Evolutionary conservation across 179 eudicot species (phyloP).

Genomic region (Beta corolliflora): DNA sequence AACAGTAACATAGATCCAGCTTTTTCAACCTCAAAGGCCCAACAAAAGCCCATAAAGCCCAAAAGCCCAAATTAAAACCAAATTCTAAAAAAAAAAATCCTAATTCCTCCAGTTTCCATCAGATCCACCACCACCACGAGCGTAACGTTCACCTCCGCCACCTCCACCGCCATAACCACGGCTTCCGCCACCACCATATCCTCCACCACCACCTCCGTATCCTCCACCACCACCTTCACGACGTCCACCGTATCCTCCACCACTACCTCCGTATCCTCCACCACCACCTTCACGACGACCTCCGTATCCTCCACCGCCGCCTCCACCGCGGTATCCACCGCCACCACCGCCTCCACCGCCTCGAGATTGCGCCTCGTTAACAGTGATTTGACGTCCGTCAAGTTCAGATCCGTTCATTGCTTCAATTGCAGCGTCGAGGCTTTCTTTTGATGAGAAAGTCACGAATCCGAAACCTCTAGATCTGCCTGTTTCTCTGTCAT

Average conservation of each 20-base stretch:
- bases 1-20: slow-evolving; percentile 7
- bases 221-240: slow-evolving; percentile 41
- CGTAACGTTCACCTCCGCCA: slow-evolving; percentile 31
- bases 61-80: not conserved
- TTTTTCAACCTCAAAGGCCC: not conserved
- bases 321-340: slow-evolving; percentile 36
- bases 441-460: slow-evolving; percentile 57
- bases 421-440: slow-evolving; percentile 68
- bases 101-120: slow-evolving; percentile 69
- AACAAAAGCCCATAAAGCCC: not conserved
- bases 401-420: slow-evolving; percentile 74
- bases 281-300: slow-evolving; percentile 39
- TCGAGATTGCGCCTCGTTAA: slow-evolving; percentile 91
- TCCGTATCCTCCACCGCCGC: slow-evolving; percentile 35
- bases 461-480: slow-evolving; percentile 95
- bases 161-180: slow-evolving; percentile 43
- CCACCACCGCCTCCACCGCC: slow-evolving; percentile 70
- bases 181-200: slow-evolving; percentile 33
- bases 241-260: slow-evolving; percentile 33
- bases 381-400: slow-evolving; percentile 86
- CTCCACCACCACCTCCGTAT: slow-evolving; percentile 25
- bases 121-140: slow-evolving; percentile 34
- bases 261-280: slow-evolving; percentile 33
- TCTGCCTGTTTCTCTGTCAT: slow-evolving; percentile 87
- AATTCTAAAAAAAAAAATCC: not conserved